Conservation (phyloP, 2,329 filamentous ascomycete species). For the Calcarisporium arbuscula region DNA sequence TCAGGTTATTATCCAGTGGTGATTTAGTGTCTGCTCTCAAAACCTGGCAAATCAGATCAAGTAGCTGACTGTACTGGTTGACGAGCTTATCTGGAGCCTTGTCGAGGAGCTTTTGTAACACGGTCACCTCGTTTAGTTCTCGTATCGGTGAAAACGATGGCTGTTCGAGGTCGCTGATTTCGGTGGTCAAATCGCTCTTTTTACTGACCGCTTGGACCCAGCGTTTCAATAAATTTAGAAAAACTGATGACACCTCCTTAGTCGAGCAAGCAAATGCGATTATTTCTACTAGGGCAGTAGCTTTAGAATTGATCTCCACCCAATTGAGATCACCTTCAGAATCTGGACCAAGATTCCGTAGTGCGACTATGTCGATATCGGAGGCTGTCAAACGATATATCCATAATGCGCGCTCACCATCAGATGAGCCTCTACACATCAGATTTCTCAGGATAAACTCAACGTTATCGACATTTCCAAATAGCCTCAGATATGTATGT, state of each 20-base stretch:
- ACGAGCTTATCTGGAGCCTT: conserved; percentile 57
- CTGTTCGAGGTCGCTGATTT: conserved; percentile 23
- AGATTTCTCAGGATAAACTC: conserved; percentile 46
- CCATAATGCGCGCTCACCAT: conserved; percentile 38
- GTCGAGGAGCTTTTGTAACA: conserved; percentile 61
- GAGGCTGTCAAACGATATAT: conserved; percentile 38
- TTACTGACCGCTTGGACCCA: conserved; percentile 42
- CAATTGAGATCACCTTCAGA: conserved; percentile 27
- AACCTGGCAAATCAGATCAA: conserved; percentile 58
- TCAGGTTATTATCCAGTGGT: conserved; percentile 38
- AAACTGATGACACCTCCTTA: conserved; percentile 53
- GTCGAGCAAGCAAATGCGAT: conserved; percentile 44
- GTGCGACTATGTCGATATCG: conserved; percentile 44
- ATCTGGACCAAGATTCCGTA: conserved; percentile 13
- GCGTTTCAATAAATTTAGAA: conserved; percentile 50
- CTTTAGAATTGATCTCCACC: conserved; percentile 41
- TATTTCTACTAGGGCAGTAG: conserved; percentile 40
- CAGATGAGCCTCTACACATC: conserved; percentile 44
- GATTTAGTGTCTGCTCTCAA: conserved; percentile 40
- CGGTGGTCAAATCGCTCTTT: conserved; percentile 17
- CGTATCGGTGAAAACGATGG: conserved; percentile 33
- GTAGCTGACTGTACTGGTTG: conserved; percentile 55
- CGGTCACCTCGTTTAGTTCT: conserved; percentile 50
- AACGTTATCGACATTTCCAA: conserved; percentile 44
- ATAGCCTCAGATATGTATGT: conserved; percentile 51